A percentile compares a stretch with the other conserved stretches of the same genome.
Evolutionary conservation across 2,329 filamentous ascomycete species (phyloP).

Genomic region (Albophoma yamanashiensis): DNA sequence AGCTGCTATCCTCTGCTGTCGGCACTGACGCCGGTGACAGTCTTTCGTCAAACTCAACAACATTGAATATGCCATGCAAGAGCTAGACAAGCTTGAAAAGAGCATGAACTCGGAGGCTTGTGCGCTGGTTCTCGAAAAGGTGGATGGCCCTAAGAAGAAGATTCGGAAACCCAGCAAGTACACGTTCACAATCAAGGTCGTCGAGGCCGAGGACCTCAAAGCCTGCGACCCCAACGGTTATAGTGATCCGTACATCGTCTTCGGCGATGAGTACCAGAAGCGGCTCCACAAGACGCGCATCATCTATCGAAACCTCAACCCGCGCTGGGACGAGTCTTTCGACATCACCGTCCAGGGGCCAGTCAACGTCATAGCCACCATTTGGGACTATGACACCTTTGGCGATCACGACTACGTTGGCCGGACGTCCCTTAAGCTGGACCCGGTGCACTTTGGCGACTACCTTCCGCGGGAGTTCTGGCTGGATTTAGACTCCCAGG

Average conservation of each 20-base stretch:
- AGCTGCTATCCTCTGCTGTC: neutral
- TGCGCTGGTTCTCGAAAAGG: constrained; percentile 66
- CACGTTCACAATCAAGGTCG: constrained; percentile 97
- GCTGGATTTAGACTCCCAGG: constrained; percentile 94
- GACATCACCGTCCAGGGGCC: constrained; percentile 90
- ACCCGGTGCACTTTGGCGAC: constrained; percentile 93
- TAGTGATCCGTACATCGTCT: constrained; percentile 93
- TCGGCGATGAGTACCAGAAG: constrained; percentile 96
- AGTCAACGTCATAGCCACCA: constrained; percentile 88
- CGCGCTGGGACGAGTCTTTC: constrained; percentile 93
- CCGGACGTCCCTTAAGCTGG: constrained; percentile 93
- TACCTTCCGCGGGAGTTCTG: constrained; percentile 95
- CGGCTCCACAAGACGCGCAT: constrained; percentile 89
- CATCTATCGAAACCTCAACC: constrained; percentile 81
- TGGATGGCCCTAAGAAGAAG: constrained; percentile 58
- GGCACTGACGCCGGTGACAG: constrained; percentile 34
- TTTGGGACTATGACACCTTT: constrained; percentile 97
- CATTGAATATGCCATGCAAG: constrained; percentile 85
- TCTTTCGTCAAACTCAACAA: constrained; percentile 98
- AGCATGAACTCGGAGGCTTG: constrained; percentile 88
- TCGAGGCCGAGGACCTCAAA: constrained; percentile 94
- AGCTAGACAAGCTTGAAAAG: constrained; percentile 82
- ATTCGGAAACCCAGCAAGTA: constrained; percentile 69
- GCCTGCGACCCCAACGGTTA: constrained; percentile 92
- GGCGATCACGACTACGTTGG: constrained; percentile 97